phyloP scores from a whole-genome alignment of 2,329 filamentous ascomycete genomes.

The Cercospora brassicicola region DNA sequence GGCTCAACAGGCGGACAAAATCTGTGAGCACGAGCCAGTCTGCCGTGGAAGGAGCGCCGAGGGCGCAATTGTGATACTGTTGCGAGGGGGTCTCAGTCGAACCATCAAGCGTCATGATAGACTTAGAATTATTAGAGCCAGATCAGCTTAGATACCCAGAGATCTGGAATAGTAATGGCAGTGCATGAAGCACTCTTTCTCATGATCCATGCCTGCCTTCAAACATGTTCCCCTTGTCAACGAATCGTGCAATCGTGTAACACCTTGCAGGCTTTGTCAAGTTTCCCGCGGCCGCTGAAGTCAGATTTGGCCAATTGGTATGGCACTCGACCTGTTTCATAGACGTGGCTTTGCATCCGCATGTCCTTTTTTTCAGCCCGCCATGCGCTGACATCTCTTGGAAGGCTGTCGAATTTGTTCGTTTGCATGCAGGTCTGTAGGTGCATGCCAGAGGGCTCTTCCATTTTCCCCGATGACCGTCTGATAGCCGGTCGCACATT shows the following conservation, averaged over 20 bases:
- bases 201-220: neutral
- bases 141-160: conserved; percentile 16
- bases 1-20: conserved; percentile 10
- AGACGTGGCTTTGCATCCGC: neutral
- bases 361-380: neutral
- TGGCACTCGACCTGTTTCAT: neutral
- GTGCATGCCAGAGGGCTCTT: neutral
- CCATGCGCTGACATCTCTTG: neutral
- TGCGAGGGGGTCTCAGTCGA: neutral
- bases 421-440: neutral
- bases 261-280: neutral
- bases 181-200: neutral
- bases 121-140: neutral
- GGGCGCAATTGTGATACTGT: conserved; percentile 25
- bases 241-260: neutral
- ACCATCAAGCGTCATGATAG: neutral
- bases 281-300: neutral
- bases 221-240: neutral
- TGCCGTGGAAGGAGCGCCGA: conserved; percentile 18
- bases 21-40: neutral
- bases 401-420: neutral
- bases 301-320: neutral
- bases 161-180: neutral
- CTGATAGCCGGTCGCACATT: neutral
- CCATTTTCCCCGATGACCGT: neutral